Conservation (phyloP, 228 moss, liverwort and hornwort genomes). For the Sphagnum fallax region DNA sequence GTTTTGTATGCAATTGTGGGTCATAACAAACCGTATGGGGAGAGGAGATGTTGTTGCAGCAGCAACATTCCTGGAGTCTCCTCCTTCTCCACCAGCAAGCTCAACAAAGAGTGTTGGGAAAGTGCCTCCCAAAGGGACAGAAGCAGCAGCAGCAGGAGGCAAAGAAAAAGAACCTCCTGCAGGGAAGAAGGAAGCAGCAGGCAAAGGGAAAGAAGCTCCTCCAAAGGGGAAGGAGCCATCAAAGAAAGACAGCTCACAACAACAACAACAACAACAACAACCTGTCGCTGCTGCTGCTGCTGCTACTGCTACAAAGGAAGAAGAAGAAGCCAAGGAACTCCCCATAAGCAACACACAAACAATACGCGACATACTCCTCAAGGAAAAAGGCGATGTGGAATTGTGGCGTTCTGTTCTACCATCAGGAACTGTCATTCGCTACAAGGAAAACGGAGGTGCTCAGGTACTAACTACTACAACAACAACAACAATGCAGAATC, state of each 20-base stretch:
- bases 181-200: too few species aligned
- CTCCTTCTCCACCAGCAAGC: not conserved
- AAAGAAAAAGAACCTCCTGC: conserved; percentile 1
- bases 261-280: not conserved
- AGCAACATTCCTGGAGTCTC: too few species aligned
- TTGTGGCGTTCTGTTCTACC: conserved; percentile 66
- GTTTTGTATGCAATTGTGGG: not conserved
- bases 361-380: conserved; percentile 26
- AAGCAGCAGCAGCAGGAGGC: not conserved
- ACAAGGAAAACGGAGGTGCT: conserved; percentile 40
- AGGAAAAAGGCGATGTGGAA: conserved; percentile 39
- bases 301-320: not conserved
- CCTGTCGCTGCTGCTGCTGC: not conserved
- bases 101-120: not conserved
- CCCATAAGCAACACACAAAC: conserved; percentile 31
- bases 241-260: not conserved
- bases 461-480: conserved; percentile 23
- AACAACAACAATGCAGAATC: not conserved
- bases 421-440: conserved; percentile 59
- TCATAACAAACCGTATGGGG: not conserved
- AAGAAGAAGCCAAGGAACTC: conserved; percentile 3
- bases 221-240: not conserved
- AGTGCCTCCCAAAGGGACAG: conserved; percentile 2
- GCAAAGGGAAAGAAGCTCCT: not conserved
- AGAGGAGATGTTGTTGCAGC: not conserved